These are phyloP conservation scores for Agrocybe chaxingu DNA, from an alignment of 768 basidiomycete genomes.

Conservation along the genomic window DNA sequence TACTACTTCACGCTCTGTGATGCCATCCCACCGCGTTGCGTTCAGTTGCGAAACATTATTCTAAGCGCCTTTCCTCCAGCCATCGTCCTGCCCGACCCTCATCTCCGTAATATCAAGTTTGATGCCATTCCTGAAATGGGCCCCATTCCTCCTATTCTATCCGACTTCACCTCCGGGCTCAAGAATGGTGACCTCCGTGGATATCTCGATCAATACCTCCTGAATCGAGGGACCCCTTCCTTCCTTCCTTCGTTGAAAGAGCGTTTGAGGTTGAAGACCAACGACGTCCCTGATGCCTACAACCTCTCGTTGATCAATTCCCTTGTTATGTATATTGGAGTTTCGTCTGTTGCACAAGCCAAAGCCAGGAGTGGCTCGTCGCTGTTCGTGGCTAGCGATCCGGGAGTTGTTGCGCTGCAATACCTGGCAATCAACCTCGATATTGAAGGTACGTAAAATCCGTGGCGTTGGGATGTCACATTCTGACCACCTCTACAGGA, in stretches of 20 bases:
- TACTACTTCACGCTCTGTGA: slow-evolving; percentile 97
- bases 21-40: slow-evolving; percentile 86
- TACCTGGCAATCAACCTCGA: slow-evolving; percentile 83
- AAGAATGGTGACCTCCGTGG: slow-evolving; percentile 76
- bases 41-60: slow-evolving; percentile 95
- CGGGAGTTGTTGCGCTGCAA: slow-evolving; percentile 81
- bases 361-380: slow-evolving; percentile 82
- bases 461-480: not conserved
- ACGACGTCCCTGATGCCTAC: slow-evolving; percentile 55
- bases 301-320: slow-evolving; percentile 91
- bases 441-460: slow-evolving; percentile 70
- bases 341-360: slow-evolving; percentile 85
- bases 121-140: slow-evolving; percentile 88
- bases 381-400: slow-evolving; percentile 77
- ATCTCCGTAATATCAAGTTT: slow-evolving; percentile 70
- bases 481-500: slow-evolving; percentile 43
- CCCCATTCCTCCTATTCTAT: slow-evolving; percentile 84
- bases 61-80: slow-evolving; percentile 91
- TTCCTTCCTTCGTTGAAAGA: slow-evolving; percentile 80
- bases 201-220: slow-evolving; percentile 82
- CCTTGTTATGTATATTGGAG: slow-evolving; percentile 94
- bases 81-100: slow-evolving; percentile 81
- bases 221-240: slow-evolving; percentile 68
- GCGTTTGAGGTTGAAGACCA: slow-evolving; percentile 53
- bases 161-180: slow-evolving; percentile 85